A percentile compares a stretch with the other conserved stretches of the same genome.
phyloP scores from a whole-genome alignment of 768 basidiomycete genomes.

The Peribolospora kevripleyi region DNA sequence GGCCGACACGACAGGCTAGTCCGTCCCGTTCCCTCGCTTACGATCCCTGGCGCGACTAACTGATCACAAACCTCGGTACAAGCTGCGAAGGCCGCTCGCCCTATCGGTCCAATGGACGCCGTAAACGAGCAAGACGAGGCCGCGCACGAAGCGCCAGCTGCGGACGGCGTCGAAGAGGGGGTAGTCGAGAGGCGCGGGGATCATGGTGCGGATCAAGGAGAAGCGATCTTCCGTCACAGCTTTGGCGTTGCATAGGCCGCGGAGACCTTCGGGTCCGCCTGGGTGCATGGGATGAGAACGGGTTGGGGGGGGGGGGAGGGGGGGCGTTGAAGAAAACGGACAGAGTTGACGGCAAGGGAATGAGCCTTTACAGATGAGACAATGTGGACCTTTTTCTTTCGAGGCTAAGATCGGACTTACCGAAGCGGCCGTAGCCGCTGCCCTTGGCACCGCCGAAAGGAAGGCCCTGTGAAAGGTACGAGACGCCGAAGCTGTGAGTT shows the following conservation, averaged over 20 bases:
- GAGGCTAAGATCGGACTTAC: conserved; percentile 22
- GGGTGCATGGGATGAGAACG: conserved; percentile 1
- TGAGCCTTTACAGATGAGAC: conserved; percentile 4
- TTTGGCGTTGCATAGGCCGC: conserved; percentile 67
- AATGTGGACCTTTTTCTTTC: not conserved
- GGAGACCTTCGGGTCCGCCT: conserved; percentile 85
- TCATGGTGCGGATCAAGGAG: conserved; percentile 54
- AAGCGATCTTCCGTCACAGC: conserved; percentile 65
- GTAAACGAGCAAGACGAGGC: too few relatives aligned
- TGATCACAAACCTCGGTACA: too few relatives aligned
- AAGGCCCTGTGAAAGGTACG: conserved; percentile 48
- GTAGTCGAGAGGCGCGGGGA: conserved; percentile 68
- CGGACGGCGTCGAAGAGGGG: conserved; percentile 20
- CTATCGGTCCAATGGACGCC: too few relatives aligned
- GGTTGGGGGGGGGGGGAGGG: too few relatives aligned
- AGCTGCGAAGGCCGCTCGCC: too few relatives aligned
- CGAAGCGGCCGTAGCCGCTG: conserved; percentile 84
- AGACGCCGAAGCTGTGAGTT: conserved; percentile 4
- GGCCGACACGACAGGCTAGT: too few relatives aligned
- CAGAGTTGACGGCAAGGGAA: too few relatives aligned
- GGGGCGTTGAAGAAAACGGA: too few relatives aligned
- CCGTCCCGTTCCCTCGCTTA: too few relatives aligned
- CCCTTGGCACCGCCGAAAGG: conserved; percentile 85
- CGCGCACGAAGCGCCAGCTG: too few relatives aligned
- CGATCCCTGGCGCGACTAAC: too few relatives aligned